These are phyloP conservation scores for Leishmania mexicana DNA, from an alignment of 208 protist species.

Conservation along the genomic window DNA sequence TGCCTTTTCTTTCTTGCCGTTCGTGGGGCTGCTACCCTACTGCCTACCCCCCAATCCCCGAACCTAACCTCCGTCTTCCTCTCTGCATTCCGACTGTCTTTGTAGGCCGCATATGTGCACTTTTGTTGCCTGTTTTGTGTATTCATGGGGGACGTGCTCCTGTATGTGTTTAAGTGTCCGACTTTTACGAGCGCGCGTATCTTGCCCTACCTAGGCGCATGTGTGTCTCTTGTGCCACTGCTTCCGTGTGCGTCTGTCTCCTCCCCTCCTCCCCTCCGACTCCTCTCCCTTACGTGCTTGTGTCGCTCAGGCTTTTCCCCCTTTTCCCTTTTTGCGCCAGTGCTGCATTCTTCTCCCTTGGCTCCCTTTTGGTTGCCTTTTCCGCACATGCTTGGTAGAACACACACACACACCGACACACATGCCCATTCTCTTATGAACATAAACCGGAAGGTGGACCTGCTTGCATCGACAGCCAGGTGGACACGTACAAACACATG, in stretches of 20 bases:
- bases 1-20: not conserved
- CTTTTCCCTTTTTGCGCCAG: not conserved
- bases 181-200: not conserved
- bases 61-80: not conserved
- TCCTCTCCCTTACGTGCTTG: not conserved
- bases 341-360: not conserved
- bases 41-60: not conserved
- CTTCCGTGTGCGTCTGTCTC: not conserved
- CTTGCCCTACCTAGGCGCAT: not conserved
- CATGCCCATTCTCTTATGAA: not conserved
- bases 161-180: not conserved
- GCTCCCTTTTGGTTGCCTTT: not conserved
- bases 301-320: not conserved
- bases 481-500: too few species aligned
- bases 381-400: not conserved
- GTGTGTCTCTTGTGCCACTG: not conserved
- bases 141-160: not conserved
- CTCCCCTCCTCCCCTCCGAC: not conserved
- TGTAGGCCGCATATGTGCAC: not conserved
- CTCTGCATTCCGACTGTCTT: not conserved
- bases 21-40: not conserved
- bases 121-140: not conserved
- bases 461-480: not conserved
- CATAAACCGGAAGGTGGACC: not conserved
- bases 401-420: not conserved